These are phyloP conservation scores for Aegilops tauschii DNA, from an alignment of 176 grass and related monocot genomes.

Conservation along the genomic window DNA sequence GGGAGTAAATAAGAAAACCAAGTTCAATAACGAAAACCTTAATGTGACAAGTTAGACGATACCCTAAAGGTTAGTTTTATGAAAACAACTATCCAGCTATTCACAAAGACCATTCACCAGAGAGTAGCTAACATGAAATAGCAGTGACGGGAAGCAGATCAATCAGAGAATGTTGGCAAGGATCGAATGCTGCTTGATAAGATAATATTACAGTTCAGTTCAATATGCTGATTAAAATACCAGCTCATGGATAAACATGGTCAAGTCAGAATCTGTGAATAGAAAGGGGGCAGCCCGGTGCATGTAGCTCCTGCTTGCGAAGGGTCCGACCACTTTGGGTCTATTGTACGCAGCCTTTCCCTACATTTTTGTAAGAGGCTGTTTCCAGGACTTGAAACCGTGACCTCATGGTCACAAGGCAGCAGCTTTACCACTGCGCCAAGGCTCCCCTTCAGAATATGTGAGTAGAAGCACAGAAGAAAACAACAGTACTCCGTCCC, in stretches of 20 bases:
- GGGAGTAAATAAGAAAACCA: background rate
- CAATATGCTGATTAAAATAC: background rate
- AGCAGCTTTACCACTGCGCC: too few species aligned
- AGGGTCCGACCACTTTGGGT: too few species aligned
- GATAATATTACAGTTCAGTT: background rate
- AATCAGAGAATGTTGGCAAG: background rate
- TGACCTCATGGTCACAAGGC: too few species aligned
- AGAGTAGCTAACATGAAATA: background rate
- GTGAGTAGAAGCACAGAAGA: background rate
- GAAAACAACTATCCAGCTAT: background rate
- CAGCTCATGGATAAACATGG: background rate
- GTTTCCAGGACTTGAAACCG: too few species aligned
- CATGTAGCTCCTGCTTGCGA: too few species aligned
- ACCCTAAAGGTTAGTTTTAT: background rate
- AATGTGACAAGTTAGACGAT: conserved; percentile 3
- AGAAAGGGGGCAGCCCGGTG: too few species aligned
- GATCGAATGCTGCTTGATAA: background rate
- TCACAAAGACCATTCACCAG: background rate
- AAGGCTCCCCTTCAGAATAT: background rate
- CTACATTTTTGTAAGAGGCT: too few species aligned
- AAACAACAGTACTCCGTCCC: background rate
- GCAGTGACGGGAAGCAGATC: background rate
- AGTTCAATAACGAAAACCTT: background rate
- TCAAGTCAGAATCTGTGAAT: background rate
- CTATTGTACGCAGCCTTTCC: too few species aligned